phyloP scores from a whole-genome alignment of 257 asterid species.

The Rehmannia glutinosa region DNA sequence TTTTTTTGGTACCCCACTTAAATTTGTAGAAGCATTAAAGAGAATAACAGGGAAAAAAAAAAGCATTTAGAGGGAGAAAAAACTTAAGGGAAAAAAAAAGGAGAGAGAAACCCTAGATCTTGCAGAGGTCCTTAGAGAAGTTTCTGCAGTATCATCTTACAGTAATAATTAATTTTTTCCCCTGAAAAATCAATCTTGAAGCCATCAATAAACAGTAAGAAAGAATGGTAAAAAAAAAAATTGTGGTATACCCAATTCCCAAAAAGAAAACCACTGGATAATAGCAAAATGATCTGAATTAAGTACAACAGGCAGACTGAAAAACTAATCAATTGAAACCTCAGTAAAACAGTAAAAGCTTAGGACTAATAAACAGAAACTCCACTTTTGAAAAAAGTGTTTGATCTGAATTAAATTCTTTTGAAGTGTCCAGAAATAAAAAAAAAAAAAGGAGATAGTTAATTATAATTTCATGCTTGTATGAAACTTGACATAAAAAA shows the following conservation, averaged over 20 bases:
- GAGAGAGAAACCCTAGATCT: conserved; percentile 80
- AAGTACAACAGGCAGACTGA: conserved; percentile 6
- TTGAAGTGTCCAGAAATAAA: no score
- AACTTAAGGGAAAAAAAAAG: no score
- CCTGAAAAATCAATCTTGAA: conserved; percentile 11
- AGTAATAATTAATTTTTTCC: neutral
- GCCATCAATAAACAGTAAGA: conserved; percentile 4
- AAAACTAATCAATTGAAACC: conserved; percentile 14
- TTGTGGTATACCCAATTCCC: neutral
- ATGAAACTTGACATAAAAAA: no score
- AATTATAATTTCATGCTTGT: no score
- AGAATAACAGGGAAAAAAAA: conserved; percentile 22
- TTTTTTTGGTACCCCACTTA: no score
- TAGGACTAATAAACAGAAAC: conserved; percentile 7
- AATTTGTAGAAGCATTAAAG: conserved; percentile 5
- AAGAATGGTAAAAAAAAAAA: neutral
- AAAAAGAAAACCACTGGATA: conserved; percentile 18
- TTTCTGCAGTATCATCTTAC: conserved; percentile 20
- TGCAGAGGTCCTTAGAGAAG: conserved; percentile 51
- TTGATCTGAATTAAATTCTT: no score
- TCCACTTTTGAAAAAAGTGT: neutral
- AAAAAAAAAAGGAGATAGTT: no score
- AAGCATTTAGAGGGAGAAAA: no score
- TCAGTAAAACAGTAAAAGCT: neutral
- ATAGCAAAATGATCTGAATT: conserved; percentile 8